A percentile compares a stretch with the other conserved stretches of the same genome.
phyloP scores from a whole-genome alignment of 1,284 basidiomycete species.

The Cryptococcus jaspeensis region DNA sequence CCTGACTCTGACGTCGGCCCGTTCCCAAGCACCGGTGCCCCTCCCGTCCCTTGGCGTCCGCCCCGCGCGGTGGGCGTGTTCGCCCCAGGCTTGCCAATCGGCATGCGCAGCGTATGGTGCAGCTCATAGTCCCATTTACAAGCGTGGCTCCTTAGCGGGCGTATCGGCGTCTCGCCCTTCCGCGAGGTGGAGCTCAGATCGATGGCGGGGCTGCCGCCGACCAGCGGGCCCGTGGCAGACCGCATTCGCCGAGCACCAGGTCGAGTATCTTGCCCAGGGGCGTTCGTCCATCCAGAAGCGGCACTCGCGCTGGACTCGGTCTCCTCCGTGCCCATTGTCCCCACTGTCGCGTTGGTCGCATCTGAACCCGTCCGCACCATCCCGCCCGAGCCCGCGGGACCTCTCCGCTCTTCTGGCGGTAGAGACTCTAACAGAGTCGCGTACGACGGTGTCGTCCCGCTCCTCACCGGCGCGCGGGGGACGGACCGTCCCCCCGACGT shows the following conservation, averaged over 20 bases:
- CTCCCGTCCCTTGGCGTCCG: neutral
- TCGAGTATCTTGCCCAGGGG: too few relatives aligned
- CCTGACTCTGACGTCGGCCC: conserved; percentile 43
- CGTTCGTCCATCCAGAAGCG: neutral
- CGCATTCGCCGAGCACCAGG: neutral
- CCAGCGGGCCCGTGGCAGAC: conserved; percentile 6
- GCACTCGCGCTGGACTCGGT: conserved; percentile 3
- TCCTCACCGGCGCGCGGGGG: neutral
- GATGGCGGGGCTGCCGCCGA: neutral
- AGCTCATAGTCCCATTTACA: conserved; percentile 45
- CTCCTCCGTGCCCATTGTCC: neutral
- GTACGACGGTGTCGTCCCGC: conserved; percentile 17
- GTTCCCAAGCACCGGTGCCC: conserved; percentile 33
- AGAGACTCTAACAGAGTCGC: conserved; percentile 17
- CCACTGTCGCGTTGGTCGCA: too few relatives aligned
- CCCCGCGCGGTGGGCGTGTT: conserved; percentile 7
- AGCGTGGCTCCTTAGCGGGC: conserved; percentile 30
- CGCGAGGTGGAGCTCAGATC: conserved; percentile 11
- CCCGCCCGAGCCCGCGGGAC: neutral
- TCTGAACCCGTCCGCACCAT: too few relatives aligned
- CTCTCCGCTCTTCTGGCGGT: neutral
- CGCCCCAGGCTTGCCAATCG: conserved; percentile 28
- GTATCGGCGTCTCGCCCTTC: conserved; percentile 37
- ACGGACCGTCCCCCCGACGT: neutral
- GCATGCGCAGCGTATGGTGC: conserved; percentile 39